Percentiles rank a stretch among this genome's conserved stretches.
Evolutionary conservation across 2,329 filamentous ascomycete genomes (phyloP).

Genomic region (Calonectria pauciramosa): DNA sequence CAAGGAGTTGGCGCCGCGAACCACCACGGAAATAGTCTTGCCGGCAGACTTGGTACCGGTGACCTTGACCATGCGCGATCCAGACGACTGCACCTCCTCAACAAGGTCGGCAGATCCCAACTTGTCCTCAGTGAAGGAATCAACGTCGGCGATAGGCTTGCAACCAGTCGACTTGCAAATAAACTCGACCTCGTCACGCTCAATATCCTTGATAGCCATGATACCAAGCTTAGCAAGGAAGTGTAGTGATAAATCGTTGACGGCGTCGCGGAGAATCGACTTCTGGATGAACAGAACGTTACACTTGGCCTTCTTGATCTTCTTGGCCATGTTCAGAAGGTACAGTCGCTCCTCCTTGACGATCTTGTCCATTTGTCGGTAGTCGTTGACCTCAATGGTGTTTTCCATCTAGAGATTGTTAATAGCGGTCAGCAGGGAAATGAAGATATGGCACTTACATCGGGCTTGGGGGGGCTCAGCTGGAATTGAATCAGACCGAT

Average conservation of each 20-base stretch:
- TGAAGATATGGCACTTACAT: slow-evolving; percentile 70
- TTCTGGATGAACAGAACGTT: slow-evolving; percentile 99
- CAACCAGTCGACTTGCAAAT: slow-evolving; percentile 99
- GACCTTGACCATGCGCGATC: slow-evolving; percentile 94
- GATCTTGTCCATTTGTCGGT: slow-evolving; percentile 99
- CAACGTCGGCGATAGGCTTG: slow-evolving; percentile 98
- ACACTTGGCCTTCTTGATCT: slow-evolving; percentile 99
- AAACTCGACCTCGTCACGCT: slow-evolving; percentile 98
- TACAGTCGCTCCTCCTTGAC: slow-evolving; percentile 99
- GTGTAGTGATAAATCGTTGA: slow-evolving; percentile 97
- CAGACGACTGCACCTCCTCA: slow-evolving; percentile 89
- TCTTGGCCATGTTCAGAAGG: slow-evolving; percentile 98
- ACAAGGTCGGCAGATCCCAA: slow-evolving; percentile 93
- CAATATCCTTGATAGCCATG: slow-evolving; percentile 95
- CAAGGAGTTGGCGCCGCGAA: slow-evolving; percentile 91
- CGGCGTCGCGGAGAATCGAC: slow-evolving; percentile 95
- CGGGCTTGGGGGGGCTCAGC: slow-evolving; percentile 96
- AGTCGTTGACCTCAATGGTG: slow-evolving; percentile 98
- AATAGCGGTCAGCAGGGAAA: slow-evolving; percentile 26
- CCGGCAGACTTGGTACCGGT: slow-evolving; percentile 87
- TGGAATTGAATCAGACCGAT: slow-evolving; percentile 99
- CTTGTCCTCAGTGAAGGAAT: slow-evolving; percentile 99
- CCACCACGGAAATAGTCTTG: slow-evolving; percentile 95
- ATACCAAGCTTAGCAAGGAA: slow-evolving; percentile 98
- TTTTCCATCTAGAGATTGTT: slow-evolving; percentile 86